Evolutionary conservation across 2,329 filamentous ascomycete species (phyloP), one percentile per base, ranked within the genome.

Genomic region (Lachnellula cervina): DNA sequence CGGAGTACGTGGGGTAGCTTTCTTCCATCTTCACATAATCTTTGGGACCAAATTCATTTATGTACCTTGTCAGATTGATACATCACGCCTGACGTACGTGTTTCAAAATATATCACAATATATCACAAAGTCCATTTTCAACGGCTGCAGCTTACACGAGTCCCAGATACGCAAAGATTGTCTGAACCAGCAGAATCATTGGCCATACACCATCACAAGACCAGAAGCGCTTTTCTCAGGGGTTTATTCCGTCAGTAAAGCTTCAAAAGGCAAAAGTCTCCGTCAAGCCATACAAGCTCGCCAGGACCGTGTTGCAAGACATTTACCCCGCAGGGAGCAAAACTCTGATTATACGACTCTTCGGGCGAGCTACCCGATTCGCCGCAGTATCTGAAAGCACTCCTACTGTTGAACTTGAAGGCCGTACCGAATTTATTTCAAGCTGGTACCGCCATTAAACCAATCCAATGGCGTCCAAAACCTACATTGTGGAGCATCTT

Each of bases 401-500:
- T 37, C 28, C 37, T 23, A 17, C 46, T 7, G 9, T 44, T 48
- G 38, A 21, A 48, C 49, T 44, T 8, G 25, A 21, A 19, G 38
- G 14, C 19, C 13, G 42, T 43, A 21, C 38, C 53, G 32, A 44
- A 48, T 51, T 51, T 32, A 13, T 47, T 21, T 38, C 8, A 40
- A 48, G 19, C 21, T 53, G 44, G 49, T 14, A 42, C 28, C 19
- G n/a, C 35, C 34, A 49, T 32, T 32, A 32, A n/a, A 49, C 51
- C 48, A 50, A 11, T 50, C 58, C 58, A 56, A 79, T 78, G 74
- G 66, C 73, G 19, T 70, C 71, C 62, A 89, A 91, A 73, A 92
- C 85, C 44, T 97, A 94, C 74, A 89, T 97, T 67, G 92, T 97
- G 66, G 93, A 97, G 77, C 93, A 99, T 74, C 85, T 99, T 62